Evolutionary conservation across 2,329 filamentous ascomycete genomes (phyloP).

Genomic region (Stachybotrys chartarum): DNA sequence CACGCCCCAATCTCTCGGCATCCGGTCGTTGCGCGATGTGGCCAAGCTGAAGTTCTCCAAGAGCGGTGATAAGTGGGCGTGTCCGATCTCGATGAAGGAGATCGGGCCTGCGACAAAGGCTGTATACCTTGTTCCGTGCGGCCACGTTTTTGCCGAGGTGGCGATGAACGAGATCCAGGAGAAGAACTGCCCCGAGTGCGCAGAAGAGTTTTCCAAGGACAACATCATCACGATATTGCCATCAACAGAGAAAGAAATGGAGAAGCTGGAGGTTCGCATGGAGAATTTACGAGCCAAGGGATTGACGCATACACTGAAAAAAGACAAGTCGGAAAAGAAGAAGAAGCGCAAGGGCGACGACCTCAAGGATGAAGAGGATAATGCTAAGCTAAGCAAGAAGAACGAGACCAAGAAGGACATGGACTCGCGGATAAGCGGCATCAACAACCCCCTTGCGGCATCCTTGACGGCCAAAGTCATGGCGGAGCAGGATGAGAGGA

Average conservation of each 20-base stretch:
- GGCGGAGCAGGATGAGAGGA: slow-evolving; percentile 75
- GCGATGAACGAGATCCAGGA: slow-evolving; percentile 76
- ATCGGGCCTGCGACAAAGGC: slow-evolving; percentile 72
- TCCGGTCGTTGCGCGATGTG: slow-evolving; percentile 79
- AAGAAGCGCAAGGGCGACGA: slow-evolving; percentile 58
- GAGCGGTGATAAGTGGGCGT: slow-evolving; percentile 59
- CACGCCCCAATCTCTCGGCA: slow-evolving; percentile 43
- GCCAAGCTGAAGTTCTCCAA: slow-evolving; percentile 70
- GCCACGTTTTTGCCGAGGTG: slow-evolving; percentile 85
- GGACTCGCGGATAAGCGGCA: slow-evolving; percentile 44
- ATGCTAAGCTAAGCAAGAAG: slow-evolving; percentile 45
- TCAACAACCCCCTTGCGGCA: slow-evolving; percentile 85
- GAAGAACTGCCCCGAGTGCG: slow-evolving; percentile 62
- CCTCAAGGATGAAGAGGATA: slow-evolving; percentile 19
- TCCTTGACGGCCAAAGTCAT: slow-evolving; percentile 80
- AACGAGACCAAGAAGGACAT: slow-evolving; percentile 16
- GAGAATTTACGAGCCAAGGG: slow-evolving; percentile 64
- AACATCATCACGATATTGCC: slow-evolving; percentile 83
- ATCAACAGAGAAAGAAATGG: slow-evolving; percentile 61
- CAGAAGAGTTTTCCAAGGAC: slow-evolving; percentile 60
- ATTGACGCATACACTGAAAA: slow-evolving; percentile 83
- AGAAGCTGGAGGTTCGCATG: slow-evolving; percentile 56
- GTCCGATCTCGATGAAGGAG: slow-evolving; percentile 81
- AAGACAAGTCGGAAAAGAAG: slow-evolving; percentile 57
- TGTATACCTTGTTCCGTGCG: slow-evolving; percentile 89